These are phyloP conservation scores for Boletus semigastroideus DNA, from an alignment of 1,284 basidiomycete species.

Conservation along the genomic window DNA sequence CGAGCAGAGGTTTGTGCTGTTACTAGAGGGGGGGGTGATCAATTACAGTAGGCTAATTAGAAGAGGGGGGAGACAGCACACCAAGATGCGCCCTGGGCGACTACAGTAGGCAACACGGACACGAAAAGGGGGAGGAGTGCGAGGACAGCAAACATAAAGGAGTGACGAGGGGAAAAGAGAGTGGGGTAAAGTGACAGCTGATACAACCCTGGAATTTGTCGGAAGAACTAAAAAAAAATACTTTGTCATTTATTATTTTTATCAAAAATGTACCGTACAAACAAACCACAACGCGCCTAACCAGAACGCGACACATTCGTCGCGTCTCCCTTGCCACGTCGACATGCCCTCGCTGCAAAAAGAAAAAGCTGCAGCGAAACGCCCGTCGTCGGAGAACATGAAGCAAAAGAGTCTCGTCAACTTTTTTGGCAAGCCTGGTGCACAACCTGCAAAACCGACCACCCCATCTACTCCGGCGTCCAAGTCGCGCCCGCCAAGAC, in stretches of 20 bases:
- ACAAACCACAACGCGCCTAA: conserved; percentile 19
- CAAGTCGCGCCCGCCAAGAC: conserved; percentile 28
- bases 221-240: neutral
- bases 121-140: conserved; percentile 19
- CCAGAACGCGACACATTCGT: conserved; percentile 6
- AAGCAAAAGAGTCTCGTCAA: conserved; percentile 76
- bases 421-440: conserved; percentile 56
- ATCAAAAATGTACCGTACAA: conserved; percentile 10
- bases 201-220: neutral
- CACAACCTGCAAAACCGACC: conserved; percentile 26
- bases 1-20: conserved; percentile 53
- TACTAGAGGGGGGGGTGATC: conserved; percentile 39
- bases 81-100: conserved; percentile 32
- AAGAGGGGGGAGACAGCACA: conserved; percentile 5
- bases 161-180: conserved; percentile 19
- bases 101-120: conserved; percentile 11
- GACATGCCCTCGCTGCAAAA: conserved; percentile 38
- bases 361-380: conserved; percentile 33
- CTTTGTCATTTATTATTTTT: neutral
- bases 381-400: conserved; percentile 40
- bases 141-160: conserved; percentile 25
- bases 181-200: neutral
- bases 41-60: neutral
- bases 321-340: conserved; percentile 3
- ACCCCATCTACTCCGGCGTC: conserved; percentile 39